Percentiles rank a stretch among this genome's conserved stretches.
Evolutionary conservation across 352 stramenopile species (phyloP).

Genomic region (Thalassiosira mediterranea): DNA sequence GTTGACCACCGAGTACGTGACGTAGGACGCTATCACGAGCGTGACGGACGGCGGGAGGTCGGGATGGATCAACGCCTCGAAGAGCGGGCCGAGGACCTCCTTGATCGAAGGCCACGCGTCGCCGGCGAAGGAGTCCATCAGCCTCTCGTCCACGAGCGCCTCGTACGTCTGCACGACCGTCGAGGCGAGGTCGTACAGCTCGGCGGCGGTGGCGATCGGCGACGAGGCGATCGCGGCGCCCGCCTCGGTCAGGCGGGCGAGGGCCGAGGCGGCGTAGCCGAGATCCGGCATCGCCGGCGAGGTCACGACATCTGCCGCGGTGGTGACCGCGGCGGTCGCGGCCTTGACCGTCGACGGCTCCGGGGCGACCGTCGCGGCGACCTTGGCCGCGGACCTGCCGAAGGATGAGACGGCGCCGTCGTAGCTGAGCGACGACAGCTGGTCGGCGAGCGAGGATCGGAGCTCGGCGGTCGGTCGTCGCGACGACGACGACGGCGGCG

Average conservation of each 20-base stretch:
- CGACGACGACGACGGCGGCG: too few species aligned
- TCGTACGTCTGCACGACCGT: slow-evolving; percentile 9
- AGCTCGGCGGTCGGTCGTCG: neutral
- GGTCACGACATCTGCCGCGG: neutral
- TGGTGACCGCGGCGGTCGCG: neutral
- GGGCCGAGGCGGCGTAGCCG: neutral
- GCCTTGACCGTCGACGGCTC: neutral
- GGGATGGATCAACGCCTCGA: slow-evolving; percentile 13
- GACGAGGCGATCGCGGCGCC: neutral
- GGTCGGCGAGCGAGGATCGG: slow-evolving; percentile 5
- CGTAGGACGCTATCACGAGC: slow-evolving; percentile 27
- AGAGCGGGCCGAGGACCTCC: slow-evolving; percentile 7
- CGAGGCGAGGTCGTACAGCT: neutral
- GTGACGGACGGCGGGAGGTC: slow-evolving; percentile 14
- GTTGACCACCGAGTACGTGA: slow-evolving; percentile 34
- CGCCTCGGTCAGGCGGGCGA: neutral
- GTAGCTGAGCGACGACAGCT: slow-evolving; percentile 30
- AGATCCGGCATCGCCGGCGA: neutral
- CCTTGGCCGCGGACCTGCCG: slow-evolving; percentile 1
- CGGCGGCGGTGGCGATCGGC: neutral
- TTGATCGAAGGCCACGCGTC: slow-evolving; percentile 9
- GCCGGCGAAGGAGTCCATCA: neutral
- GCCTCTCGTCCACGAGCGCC: slow-evolving; percentile 1
- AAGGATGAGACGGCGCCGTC: slow-evolving; percentile 9
- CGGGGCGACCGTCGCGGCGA: neutral